These are phyloP conservation scores for Isochrysis galbana DNA, from an alignment of 78 protist species.

Conservation along the genomic window DNA sequence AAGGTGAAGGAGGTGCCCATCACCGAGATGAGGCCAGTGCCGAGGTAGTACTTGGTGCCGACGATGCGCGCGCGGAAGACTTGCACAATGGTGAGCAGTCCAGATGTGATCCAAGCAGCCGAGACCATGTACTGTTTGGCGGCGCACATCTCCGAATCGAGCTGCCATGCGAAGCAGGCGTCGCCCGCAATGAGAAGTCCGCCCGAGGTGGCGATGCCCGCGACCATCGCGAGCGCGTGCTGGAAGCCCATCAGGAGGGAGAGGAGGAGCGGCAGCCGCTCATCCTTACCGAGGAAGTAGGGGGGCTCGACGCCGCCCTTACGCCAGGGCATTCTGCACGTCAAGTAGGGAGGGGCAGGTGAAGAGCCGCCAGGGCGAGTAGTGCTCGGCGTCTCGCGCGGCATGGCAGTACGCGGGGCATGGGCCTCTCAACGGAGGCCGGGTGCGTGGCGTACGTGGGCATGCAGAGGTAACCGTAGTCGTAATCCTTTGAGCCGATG, in stretches of 20 bases:
- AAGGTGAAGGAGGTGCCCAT: conserved; percentile 44
- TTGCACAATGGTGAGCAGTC: background rate
- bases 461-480: background rate
- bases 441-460: too few relatives aligned
- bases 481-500: background rate
- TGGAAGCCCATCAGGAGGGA: conserved; percentile 30
- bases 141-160: background rate
- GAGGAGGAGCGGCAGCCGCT: background rate
- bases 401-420: too few relatives aligned
- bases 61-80: background rate
- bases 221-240: conserved; percentile 34
- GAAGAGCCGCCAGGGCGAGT: too few relatives aligned
- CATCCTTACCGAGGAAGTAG: background rate
- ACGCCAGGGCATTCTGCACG: background rate
- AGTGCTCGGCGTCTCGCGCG: too few relatives aligned
- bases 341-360: too few relatives aligned
- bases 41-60: background rate
- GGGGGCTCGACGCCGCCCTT: background rate
- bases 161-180: background rate
- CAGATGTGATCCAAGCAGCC: background rate
- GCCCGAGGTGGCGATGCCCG: background rate
- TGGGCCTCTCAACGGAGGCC: too few relatives aligned
- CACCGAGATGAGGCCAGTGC: conserved; percentile 32
- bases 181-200: conserved; percentile 1
- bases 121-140: background rate